Evolutionary conservation across 768 basidiomycete genomes (phyloP), one percentile per base, ranked within the genome.

Genomic region (Lactarius akahatsu): DNA sequence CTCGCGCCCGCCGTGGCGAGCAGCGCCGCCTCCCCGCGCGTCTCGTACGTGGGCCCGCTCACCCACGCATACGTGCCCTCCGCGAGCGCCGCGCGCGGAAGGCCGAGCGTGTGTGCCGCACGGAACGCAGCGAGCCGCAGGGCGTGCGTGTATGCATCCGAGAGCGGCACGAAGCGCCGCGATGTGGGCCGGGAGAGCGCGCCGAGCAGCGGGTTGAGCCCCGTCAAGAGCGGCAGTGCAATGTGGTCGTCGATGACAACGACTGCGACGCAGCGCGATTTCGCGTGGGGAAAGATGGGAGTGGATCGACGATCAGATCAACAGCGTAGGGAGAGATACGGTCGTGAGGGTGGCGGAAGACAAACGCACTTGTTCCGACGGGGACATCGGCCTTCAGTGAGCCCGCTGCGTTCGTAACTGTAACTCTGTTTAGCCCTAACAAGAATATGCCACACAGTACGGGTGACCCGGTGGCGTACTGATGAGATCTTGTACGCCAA

Each of bases 31-130:
- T 96, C 94, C 0, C 92, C 93, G 2, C 90, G 86, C 0, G 91
- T 92, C 77, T 96, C 94, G 73, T 96, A 96, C 9, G 92, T 91
- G 16, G 94, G 94, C 0, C 94, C 94, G 36, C 86, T 83, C 56
- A 96, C 94, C 91, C 92, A 96, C 1, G 92, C 92, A 71, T 96
- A 96, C 2, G 84, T 86, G 0, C 94, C 94, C 74, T 95, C 94
- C 2, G 84, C 85, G 15, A 95, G 79, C 3, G 87, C 86, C 32
- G 79, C 78, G 3, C 78, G 76, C 4, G 77, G 75, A 8, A 93
- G 74, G 1, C 78, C 75, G 41, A 95, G 83, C 28, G 83, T 74
- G 70, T 89, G 82, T 0, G 91, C 85, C 0, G 92, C 87, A 23
- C 85, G 81, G 77, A 94, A 95, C 0, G 85, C 84, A 15, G 87